Percentiles rank a stretch among this genome's conserved stretches.
Conservation (phyloP, 257 asterid species). For the Henckelia pumila region DNA sequence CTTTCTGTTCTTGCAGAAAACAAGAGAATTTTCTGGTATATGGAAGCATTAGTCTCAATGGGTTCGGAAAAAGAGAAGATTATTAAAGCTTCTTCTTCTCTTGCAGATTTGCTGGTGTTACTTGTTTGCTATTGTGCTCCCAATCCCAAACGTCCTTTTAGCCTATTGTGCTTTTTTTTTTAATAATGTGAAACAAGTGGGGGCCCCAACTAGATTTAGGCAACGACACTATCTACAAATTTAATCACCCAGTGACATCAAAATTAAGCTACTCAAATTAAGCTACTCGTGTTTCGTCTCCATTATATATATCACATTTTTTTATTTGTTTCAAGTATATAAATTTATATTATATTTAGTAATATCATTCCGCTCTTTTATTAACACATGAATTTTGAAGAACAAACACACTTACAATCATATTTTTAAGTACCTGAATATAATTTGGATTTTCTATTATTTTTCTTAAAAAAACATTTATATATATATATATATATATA, state of each 20-base stretch:
- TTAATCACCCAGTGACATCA: neutral
- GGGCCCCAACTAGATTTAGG: constrained; percentile 29
- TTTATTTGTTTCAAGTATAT: too few relatives aligned
- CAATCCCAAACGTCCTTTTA: constrained; percentile 28
- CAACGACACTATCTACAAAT: neutral
- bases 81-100: constrained; percentile 16
- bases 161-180: constrained; percentile 3
- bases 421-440: too few relatives aligned
- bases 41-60: constrained; percentile 27
- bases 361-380: too few relatives aligned
- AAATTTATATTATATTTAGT: too few relatives aligned
- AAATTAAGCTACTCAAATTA: too few relatives aligned
- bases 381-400: too few relatives aligned
- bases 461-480: too few relatives aligned
- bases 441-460: too few relatives aligned
- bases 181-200: constrained; percentile 32
- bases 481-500: too few relatives aligned
- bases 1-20: constrained; percentile 17
- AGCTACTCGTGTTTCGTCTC: too few relatives aligned
- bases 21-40: neutral
- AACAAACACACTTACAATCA: too few relatives aligned
- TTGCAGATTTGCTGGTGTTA: constrained; percentile 30
- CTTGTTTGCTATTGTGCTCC: constrained; percentile 22
- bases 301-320: too few relatives aligned
- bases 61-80: constrained; percentile 24